Percentiles rank a stretch among this genome's conserved stretches.
These are phyloP conservation scores for Cryptosporidium ubiquitum DNA, from an alignment of 169 alveolate species.

Conservation along the genomic window DNA sequence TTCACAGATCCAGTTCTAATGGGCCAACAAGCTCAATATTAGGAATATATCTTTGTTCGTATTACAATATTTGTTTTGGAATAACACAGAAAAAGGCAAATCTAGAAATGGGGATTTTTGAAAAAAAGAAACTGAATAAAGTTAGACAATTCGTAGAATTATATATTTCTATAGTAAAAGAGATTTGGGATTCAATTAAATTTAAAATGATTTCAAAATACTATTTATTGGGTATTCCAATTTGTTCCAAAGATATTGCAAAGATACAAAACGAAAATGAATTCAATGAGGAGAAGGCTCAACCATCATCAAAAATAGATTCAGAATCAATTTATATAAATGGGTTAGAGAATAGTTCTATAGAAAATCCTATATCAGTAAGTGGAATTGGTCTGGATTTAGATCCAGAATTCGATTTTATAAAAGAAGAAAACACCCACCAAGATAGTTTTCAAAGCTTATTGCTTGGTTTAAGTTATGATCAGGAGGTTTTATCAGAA, in stretches of 20 bases:
- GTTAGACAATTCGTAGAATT: conserved; percentile 9
- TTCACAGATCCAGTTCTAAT: background rate
- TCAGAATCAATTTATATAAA: background rate
- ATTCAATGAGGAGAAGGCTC: background rate
- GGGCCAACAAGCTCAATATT: background rate
- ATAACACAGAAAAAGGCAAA: conserved; percentile 7
- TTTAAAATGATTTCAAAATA: conserved; percentile 44
- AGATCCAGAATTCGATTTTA: background rate
- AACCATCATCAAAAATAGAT: background rate
- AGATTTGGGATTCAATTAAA: conserved; percentile 52
- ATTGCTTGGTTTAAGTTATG: background rate
- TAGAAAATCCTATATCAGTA: background rate
- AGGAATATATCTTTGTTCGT: conserved; percentile 22
- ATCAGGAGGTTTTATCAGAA: background rate
- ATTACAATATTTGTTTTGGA: conserved; percentile 18
- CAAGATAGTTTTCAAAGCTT: background rate
- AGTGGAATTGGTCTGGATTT: background rate
- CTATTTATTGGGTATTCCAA: conserved; percentile 33
- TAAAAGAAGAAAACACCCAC: background rate
- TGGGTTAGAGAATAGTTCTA: background rate
- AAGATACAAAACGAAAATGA: conserved; percentile 16
- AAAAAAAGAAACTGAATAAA: background rate
- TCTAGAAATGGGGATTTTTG: background rate
- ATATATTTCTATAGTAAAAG: conserved; percentile 3
- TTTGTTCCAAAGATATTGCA: conserved; percentile 46